Percentiles rank a stretch among this genome's conserved stretches.
phyloP scores from a whole-genome alignment of 139 green algal species.

The Pleodorina starrii region DNA sequence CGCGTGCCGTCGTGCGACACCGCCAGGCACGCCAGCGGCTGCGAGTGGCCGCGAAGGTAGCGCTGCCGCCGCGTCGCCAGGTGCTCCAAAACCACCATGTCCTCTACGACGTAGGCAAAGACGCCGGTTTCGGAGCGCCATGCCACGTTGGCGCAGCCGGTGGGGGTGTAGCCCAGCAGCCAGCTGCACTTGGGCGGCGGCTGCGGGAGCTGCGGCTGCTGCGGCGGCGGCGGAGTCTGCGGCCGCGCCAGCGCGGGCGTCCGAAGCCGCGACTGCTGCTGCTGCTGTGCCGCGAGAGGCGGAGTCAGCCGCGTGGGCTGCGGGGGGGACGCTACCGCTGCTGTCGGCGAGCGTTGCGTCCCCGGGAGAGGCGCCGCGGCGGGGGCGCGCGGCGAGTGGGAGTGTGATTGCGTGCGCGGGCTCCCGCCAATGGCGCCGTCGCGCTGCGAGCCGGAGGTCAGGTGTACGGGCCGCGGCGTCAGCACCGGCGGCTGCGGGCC shows the following conservation, averaged over 20 bases:
- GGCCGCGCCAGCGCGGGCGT: neutral
- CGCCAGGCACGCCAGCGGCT: conserved; percentile 18
- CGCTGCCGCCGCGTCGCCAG: conserved; percentile 57
- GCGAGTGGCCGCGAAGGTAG: conserved; percentile 45
- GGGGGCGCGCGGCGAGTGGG: no score
- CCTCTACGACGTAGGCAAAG: conserved; percentile 65
- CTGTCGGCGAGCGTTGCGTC: no score
- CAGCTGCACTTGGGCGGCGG: conserved; percentile 10
- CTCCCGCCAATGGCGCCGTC: neutral
- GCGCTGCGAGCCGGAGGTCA: no score
- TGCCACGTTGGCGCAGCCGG: conserved; percentile 39
- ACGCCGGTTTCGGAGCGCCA: conserved; percentile 57
- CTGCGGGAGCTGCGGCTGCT: neutral
- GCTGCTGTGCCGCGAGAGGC: neutral
- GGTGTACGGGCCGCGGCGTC: neutral
- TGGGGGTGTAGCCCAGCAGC: conserved; percentile 57
- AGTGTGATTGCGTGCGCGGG: no score
- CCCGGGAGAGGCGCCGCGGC: no score
- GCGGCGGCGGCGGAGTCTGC: neutral
- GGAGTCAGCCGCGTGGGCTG: neutral
- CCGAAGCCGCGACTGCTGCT: neutral
- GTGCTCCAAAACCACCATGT: conserved; percentile 71
- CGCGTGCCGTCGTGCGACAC: conserved; percentile 10
- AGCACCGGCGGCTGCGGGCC: neutral
- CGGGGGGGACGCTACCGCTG: no score